A percentile compares a stretch with the other conserved stretches of the same genome.
phyloP scores from a whole-genome alignment of 768 basidiomycete genomes.

The Russula earlei region DNA sequence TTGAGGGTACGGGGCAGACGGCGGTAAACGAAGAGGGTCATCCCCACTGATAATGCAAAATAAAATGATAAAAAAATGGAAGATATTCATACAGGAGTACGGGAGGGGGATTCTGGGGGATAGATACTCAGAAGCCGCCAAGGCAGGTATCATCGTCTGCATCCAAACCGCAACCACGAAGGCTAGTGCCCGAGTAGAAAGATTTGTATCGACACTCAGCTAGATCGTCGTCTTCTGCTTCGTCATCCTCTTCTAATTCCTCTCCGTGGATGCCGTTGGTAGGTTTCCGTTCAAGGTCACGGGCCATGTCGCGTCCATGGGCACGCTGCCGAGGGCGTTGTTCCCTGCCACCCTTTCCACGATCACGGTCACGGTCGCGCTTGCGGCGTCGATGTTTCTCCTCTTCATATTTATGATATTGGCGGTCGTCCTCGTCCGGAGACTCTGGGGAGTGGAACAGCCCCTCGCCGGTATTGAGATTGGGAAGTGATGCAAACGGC shows the following conservation, averaged over 20 bases:
- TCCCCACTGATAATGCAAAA: slow-evolving; percentile 9
- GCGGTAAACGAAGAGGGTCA: not conserved
- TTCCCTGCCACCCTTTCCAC: slow-evolving; percentile 17
- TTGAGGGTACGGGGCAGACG: not conserved
- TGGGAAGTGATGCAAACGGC: slow-evolving; percentile 14
- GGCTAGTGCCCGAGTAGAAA: slow-evolving; percentile 4
- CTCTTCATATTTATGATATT: slow-evolving; percentile 18
- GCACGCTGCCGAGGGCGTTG: slow-evolving; percentile 7
- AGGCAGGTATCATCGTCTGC: slow-evolving; percentile 18
- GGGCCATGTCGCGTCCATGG: not conserved
- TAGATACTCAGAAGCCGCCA: slow-evolving; percentile 16
- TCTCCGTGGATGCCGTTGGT: slow-evolving; percentile 1
- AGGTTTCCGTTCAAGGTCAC: slow-evolving; percentile 5
- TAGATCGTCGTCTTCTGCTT: slow-evolving; percentile 13
- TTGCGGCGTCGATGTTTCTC: slow-evolving; percentile 19
- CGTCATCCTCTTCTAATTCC: slow-evolving; percentile 18
- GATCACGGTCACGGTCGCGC: slow-evolving; percentile 12
- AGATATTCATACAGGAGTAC: not conserved
- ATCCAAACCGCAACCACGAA: slow-evolving; percentile 17
- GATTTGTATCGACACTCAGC: slow-evolving; percentile 14
- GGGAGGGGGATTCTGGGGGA: not conserved
- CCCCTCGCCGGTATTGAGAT: not conserved
- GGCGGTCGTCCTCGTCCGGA: slow-evolving; percentile 6
- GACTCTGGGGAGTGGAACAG: slow-evolving; percentile 7
- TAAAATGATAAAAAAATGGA: slow-evolving; percentile 6